Evolutionary conservation across 352 stramenopile genomes (phyloP).

Genomic region (Globisporangium lucens): DNA sequence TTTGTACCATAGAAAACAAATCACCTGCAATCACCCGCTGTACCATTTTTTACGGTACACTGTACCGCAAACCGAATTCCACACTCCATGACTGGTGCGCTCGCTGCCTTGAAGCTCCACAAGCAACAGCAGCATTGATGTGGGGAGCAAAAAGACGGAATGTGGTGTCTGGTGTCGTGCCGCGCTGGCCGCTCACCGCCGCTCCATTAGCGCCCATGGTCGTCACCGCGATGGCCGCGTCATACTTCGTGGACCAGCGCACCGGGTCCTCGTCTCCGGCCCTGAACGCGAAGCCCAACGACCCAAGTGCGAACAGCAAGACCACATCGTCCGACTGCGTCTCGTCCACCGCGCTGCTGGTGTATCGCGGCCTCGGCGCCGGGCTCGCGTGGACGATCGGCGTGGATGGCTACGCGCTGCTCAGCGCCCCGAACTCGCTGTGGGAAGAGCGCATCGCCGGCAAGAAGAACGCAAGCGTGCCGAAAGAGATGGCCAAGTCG

Average conservation of each 20-base stretch:
- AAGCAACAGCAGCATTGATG: not conserved
- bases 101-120: not conserved
- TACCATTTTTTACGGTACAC: not conserved
- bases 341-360: constrained; percentile 56
- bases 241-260: constrained; percentile 15
- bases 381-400: constrained; percentile 74
- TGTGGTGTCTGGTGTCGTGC: not conserved
- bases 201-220: constrained; percentile 14
- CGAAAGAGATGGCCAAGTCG: constrained; percentile 29
- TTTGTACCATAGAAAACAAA: not conserved
- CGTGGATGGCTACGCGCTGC: constrained; percentile 61
- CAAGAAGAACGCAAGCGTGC: constrained; percentile 21
- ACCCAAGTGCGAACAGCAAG: constrained; percentile 20
- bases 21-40: not conserved
- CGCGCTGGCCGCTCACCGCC: constrained; percentile 2
- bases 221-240: constrained; percentile 16
- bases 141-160: constrained; percentile 4
- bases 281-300: constrained; percentile 9
- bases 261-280: constrained; percentile 6
- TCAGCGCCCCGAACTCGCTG: constrained; percentile 30
- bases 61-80: constrained; percentile 2
- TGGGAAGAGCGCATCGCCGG: constrained; percentile 36
- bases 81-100: not conserved
- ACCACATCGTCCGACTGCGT: constrained; percentile 52
- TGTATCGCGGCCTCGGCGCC: constrained; percentile 58